Evolutionary conservation across 1,284 basidiomycete species (phyloP).

Genomic region (Lentinula novae-zelandiae): DNA sequence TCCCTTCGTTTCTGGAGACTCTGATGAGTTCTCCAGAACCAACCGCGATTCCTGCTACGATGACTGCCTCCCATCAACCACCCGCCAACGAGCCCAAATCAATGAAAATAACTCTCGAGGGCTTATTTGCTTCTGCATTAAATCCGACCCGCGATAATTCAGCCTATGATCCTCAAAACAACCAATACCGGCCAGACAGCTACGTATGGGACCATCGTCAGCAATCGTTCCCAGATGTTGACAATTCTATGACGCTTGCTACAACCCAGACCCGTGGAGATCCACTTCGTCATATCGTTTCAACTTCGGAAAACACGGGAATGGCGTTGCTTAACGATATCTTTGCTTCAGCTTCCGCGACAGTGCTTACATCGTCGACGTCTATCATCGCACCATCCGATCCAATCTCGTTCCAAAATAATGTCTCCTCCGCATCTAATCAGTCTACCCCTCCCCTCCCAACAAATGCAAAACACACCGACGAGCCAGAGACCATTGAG

Average conservation of each 20-base stretch:
- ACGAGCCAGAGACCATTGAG: conserved; percentile 9
- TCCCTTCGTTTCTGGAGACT: background rate
- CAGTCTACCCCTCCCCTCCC: background rate
- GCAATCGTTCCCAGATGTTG: background rate
- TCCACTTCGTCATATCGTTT: background rate
- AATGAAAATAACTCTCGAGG: conserved; percentile 5
- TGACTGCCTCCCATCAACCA: background rate
- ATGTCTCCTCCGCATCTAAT: background rate
- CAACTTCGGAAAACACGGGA: conserved; percentile 20
- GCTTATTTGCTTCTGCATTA: conserved; percentile 4
- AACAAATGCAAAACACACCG: background rate
- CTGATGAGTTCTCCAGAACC: conserved; percentile 15
- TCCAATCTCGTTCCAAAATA: background rate
- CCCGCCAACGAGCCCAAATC: background rate
- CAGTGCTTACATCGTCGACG: conserved; percentile 14
- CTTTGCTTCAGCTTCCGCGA: conserved; percentile 43
- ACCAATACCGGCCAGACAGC: background rate
- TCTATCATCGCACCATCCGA: conserved; percentile 6
- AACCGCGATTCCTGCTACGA: conserved; percentile 11
- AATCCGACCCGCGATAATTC: background rate
- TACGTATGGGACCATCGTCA: background rate
- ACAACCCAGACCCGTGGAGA: background rate
- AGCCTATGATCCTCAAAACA: background rate
- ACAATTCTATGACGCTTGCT: background rate
- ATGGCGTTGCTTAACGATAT: conserved; percentile 46